Base-by-base conservation (phyloP, 805 yeast genomes). In the Wickerhamomyces queroliae region DNA sequence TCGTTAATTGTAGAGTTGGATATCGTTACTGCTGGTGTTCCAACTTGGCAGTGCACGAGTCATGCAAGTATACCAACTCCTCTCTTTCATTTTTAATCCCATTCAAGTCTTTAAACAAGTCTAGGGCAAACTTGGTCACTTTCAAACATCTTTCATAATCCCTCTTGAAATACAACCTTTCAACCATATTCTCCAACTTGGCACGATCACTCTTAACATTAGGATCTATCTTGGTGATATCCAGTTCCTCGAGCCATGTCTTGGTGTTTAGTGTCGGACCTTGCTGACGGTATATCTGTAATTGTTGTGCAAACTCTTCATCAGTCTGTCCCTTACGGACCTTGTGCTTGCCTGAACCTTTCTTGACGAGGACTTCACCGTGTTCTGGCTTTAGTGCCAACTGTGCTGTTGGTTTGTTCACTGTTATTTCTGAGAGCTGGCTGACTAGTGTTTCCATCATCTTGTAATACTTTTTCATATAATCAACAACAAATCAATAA, bases 281-380 rank as follows among this genome's bases (percentile, higher is more conserved):
- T 1, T 64, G 54, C 0, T 48, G 35, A 45, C 59, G 60, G 52
- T 77, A 87, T 50, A 70, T 73, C 3, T 46, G 45, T 44, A 64
- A 62, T 57, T 88, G 91, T 8, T 43, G 52, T 25, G 54, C 61
- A 47, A 63, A 88, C 41, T 75, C 83, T 39, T 80, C 90, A 31
- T 76, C 78, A 0, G 82, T 53, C 54, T 88, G 96, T 0, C 79
- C 80, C 50, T 83, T 86, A 31, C 96, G 70, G 20, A 69, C 57
- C 40, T 69, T 72, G 4, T 57, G 53, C 40, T 67, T 62, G 0
- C 79, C 79, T 1, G 75, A 67, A 1, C 72, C 63, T 41, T 66
- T 72, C 26, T 61, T 57, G 5, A 72, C 74, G 3, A 61, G 44
- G 2, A 72, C 74, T 45, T 66, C 69, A 1, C 76, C 55, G 28